Percentiles rank a stretch among this genome's conserved stretches.
phyloP scores from a whole-genome alignment of 2,329 filamentous ascomycete species.

The Tolypocladium tropicale region DNA sequence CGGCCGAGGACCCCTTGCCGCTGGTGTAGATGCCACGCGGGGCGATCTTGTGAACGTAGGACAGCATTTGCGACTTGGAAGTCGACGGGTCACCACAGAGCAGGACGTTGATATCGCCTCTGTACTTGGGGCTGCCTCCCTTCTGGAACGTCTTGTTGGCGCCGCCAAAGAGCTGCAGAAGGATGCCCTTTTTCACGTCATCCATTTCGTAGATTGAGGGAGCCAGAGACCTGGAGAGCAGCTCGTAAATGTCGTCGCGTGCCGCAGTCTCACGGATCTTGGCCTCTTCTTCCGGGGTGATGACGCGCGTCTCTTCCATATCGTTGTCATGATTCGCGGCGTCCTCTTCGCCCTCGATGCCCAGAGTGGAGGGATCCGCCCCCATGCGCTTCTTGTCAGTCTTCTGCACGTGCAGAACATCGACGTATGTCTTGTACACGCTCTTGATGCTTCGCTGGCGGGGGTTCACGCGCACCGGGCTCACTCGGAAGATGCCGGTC shows the following conservation, averaged over 20 bases:
- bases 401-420: constrained; percentile 92
- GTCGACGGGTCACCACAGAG: constrained; percentile 97
- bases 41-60: constrained; percentile 96
- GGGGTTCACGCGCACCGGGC: constrained; percentile 86
- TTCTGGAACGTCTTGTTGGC: constrained; percentile 98
- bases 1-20: constrained; percentile 70
- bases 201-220: constrained; percentile 97
- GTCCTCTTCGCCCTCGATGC: constrained; percentile 64
- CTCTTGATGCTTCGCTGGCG: constrained; percentile 87
- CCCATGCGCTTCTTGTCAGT: constrained; percentile 92
- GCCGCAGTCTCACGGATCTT: constrained; percentile 75
- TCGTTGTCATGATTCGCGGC: constrained; percentile 56
- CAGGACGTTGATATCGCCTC: constrained; percentile 94
- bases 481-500: constrained; percentile 94
- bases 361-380: constrained; percentile 79
- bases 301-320: constrained; percentile 73
- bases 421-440: constrained; percentile 96
- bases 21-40: constrained; percentile 78
- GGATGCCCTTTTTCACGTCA: constrained; percentile 96
- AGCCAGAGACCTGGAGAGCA: constrained; percentile 80
- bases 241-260: constrained; percentile 82
- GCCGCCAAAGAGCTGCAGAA: constrained; percentile 91
- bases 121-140: constrained; percentile 87
- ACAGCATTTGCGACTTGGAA: constrained; percentile 85
- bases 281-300: constrained; percentile 76